Evolutionary conservation across 805 yeast genomes (phyloP).

Genomic region (Jamesozyma rosinii): DNA sequence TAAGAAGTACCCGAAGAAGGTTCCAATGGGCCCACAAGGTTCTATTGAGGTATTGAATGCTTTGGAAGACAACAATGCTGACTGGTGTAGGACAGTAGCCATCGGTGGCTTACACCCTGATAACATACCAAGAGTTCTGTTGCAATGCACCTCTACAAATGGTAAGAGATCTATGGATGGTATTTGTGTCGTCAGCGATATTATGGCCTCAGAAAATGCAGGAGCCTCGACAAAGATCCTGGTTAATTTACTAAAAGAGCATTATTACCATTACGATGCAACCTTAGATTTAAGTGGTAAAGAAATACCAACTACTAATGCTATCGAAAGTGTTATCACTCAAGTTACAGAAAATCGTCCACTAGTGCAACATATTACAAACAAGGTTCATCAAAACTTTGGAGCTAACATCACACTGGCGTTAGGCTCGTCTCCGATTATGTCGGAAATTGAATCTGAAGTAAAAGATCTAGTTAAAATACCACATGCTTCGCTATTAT

Average conservation of each 20-base stretch:
- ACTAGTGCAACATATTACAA: constrained; percentile 79
- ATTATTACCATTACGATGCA: constrained; percentile 9
- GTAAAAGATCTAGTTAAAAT: constrained; percentile 53
- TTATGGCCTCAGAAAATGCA: constrained; percentile 57
- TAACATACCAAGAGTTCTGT: constrained; percentile 52
- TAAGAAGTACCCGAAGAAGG: constrained; percentile 45
- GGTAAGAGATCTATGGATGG: constrained; percentile 53
- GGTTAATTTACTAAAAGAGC: constrained; percentile 18
- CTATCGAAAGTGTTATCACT: constrained; percentile 13
- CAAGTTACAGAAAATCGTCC: constrained; percentile 37
- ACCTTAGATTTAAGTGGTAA: neutral
- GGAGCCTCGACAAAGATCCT: constrained; percentile 39
- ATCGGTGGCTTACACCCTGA: constrained; percentile 69
- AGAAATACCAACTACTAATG: neutral
- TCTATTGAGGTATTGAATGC: constrained; percentile 44
- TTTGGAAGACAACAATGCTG: constrained; percentile 31
- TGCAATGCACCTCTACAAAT: constrained; percentile 36
- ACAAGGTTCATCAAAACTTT: constrained; percentile 77
- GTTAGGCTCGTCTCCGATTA: constrained; percentile 77
- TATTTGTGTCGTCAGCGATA: constrained; percentile 81
- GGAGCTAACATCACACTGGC: constrained; percentile 83
- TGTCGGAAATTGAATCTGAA: constrained; percentile 69
- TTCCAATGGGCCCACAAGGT: constrained; percentile 65
- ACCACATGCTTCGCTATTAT: constrained; percentile 47
- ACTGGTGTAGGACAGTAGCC: constrained; percentile 52